Evolutionary conservation across 2,329 filamentous ascomycete species (phyloP).

Genomic region (Macrophomina tecta): DNA sequence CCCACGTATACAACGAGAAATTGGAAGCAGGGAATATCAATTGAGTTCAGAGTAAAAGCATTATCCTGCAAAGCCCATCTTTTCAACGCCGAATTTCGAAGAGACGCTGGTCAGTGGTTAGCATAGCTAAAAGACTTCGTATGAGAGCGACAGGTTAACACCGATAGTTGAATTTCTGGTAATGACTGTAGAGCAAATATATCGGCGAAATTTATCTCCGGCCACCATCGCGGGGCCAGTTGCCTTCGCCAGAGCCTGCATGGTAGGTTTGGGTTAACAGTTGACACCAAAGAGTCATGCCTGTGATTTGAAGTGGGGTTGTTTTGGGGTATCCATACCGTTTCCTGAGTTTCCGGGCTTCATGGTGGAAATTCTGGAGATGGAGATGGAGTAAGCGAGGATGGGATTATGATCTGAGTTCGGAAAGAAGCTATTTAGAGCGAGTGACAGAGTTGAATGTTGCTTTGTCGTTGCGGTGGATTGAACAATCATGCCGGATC

Average conservation of each 20-base stretch:
- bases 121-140: neutral
- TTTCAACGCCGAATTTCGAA: neutral
- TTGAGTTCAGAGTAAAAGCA: no score
- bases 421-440: neutral
- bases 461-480: neutral
- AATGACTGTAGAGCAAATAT: neutral
- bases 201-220: neutral
- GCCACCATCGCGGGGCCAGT: slow-evolving; percentile 11
- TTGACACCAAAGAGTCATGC: neutral
- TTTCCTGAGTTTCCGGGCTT: slow-evolving; percentile 6
- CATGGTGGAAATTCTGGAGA: neutral
- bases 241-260: neutral
- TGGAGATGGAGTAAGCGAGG: neutral
- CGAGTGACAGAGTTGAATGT: neutral
- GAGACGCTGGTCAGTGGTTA: neutral
- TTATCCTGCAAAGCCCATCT: no score
- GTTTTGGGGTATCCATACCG: neutral
- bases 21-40: no score
- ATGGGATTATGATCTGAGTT: neutral
- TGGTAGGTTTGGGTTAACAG: neutral
- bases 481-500: neutral
- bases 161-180: neutral
- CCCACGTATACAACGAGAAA: no score
- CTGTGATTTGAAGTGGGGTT: neutral
- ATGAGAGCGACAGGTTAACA: neutral